Evolutionary conservation across 1,284 basidiomycete species (phyloP).

Genomic region (Apiotrichum sp.): DNA sequence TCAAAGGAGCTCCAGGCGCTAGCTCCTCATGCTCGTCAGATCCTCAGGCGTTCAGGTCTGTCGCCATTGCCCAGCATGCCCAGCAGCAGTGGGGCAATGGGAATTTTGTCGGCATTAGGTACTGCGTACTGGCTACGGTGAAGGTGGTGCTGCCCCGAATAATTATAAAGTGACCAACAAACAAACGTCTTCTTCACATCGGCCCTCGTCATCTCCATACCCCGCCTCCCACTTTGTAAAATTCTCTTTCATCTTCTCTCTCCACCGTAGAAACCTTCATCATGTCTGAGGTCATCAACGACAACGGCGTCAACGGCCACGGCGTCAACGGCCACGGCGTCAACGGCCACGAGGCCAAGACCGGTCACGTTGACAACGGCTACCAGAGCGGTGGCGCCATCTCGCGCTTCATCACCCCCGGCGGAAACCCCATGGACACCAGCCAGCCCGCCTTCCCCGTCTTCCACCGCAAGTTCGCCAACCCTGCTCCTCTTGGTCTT

Average conservation of each 20-base stretch:
- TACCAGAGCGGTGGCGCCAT: conserved; percentile 14
- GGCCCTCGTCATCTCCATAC: no score
- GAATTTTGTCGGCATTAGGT: no score
- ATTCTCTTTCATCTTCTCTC: background rate
- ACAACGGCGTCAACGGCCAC: conserved; percentile 3
- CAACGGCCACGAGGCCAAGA: background rate
- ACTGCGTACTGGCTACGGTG: no score
- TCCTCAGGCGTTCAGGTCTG: no score
- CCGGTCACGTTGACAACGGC: background rate
- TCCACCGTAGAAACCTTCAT: background rate
- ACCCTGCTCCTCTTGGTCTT: conserved; percentile 54
- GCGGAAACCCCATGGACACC: conserved; percentile 21
- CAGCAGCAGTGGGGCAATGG: no score
- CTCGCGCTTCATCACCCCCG: conserved; percentile 22
- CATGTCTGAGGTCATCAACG: conserved; percentile 14
- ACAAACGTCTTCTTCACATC: no score
- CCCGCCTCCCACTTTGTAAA: no score
- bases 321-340: conserved; percentile 4
- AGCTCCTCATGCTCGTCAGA: no score
- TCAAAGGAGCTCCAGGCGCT: no score
- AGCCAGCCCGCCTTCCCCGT: conserved; percentile 38
- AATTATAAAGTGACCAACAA: no score
- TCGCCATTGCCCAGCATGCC: no score
- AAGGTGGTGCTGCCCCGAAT: no score
- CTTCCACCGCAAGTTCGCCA: conserved; percentile 50